Base-by-base conservation (phyloP, 139 green algal species). In the Klebsormidium nitens region DNA sequence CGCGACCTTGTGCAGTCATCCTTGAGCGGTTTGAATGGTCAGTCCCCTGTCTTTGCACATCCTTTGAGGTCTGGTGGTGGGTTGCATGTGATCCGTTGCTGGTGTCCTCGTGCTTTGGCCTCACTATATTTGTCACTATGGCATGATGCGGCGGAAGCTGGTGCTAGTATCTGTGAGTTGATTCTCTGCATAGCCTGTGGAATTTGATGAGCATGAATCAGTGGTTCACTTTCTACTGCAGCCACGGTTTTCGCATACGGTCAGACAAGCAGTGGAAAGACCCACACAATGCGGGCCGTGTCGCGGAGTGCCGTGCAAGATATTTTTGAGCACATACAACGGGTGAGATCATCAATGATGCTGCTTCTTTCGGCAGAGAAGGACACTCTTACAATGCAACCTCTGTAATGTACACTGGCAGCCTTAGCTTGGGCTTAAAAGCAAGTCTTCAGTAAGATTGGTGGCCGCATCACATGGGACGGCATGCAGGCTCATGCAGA, bases 221-320 rank as follows among this genome's bases (percentile, higher is more conserved):
- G n/a, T n/a, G n/a, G n/a, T n/a, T n/a, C n/a, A 61, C 28, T 19
- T 11, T n/a, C 29, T 52, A 95, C 80, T n/a, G 28, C 72, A 79
- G 83, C 85, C 61, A 96, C 91, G 0, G 88, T 98, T 0, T 98
- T 98, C 83, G 93, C 93, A 0, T 98, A 98, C 74, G 93, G 93
- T 2, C 93, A 97, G 82, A 98, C 93, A 14, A 90, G 79, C 69
- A 90, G 79, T 29, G 93, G 93, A 48, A 98, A 98, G 75, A 98
- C 93, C 0, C 85, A 96, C 77, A 98, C 93, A 5, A 98, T 98
- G 90, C 80, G 64, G 64, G 69, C 69, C 2, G n/a, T 76, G 6
- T 75, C 62, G 46, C 62, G 75, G 28, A n/a, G 34, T 11, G 69
- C 69, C 29, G 58, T 39, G 19, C 28, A 65, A 6, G 69, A 76